Percentiles rank a stretch among this genome's conserved stretches.
phyloP scores from a whole-genome alignment of 2,329 filamentous ascomycete genomes.

The Alternaria longipes region DNA sequence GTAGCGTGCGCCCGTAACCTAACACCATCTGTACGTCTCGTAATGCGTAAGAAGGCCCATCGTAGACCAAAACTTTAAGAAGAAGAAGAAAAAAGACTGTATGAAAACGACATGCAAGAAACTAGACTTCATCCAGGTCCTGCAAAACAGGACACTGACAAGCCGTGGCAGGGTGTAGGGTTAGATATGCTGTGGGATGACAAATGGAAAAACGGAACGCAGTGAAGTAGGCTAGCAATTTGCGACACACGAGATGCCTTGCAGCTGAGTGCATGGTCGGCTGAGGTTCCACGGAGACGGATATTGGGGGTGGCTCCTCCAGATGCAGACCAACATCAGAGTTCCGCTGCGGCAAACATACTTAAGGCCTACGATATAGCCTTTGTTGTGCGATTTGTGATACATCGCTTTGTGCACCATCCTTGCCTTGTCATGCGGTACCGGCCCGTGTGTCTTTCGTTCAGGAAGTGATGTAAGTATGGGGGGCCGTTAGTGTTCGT shows the following conservation, averaged over 20 bases:
- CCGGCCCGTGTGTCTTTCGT: conserved; percentile 37
- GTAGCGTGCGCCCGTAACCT: conserved; percentile 19
- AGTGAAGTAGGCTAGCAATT: conserved; percentile 14
- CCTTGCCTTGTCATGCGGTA: conserved; percentile 26
- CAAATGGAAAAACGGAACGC: conserved; percentile 8
- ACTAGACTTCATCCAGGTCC: conserved; percentile 38
- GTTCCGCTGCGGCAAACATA: conserved; percentile 27
- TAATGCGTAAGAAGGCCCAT: conserved; percentile 23
- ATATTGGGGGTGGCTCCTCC: conserved; percentile 25
- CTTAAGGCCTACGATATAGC: conserved; percentile 25
- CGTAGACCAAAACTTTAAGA: conserved; percentile 14
- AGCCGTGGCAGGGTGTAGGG: conserved; percentile 32
- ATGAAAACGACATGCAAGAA: conserved; percentile 19
- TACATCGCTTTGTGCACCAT: conserved; percentile 20
- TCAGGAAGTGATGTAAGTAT: conserved; percentile 11
- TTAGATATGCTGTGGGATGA: conserved; percentile 38
- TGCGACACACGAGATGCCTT: conserved; percentile 3
- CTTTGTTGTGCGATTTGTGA: conserved; percentile 24
- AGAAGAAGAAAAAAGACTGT: conserved; percentile 3
- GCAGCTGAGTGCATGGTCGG: conserved; percentile 4
- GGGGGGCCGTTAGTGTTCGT: conserved; percentile 17
- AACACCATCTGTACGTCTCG: conserved; percentile 36
- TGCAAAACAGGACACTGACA: conserved; percentile 33
- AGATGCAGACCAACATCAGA: conserved; percentile 30
- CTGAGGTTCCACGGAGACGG: conserved; percentile 11